These are phyloP conservation scores for Collybia nuda DNA, from an alignment of 768 basidiomycete genomes.

Conservation along the genomic window DNA sequence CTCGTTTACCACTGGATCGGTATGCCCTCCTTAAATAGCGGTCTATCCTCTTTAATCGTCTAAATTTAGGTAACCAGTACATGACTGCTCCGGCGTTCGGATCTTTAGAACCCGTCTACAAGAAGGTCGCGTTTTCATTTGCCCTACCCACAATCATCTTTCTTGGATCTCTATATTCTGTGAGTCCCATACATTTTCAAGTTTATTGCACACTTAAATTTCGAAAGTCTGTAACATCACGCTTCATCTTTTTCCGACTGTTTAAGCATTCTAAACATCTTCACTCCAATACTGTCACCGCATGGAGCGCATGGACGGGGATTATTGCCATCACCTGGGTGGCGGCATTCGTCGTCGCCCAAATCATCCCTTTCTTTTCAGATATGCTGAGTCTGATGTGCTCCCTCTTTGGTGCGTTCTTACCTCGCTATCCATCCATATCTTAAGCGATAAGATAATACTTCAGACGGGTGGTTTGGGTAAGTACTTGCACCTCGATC, in stretches of 20 bases:
- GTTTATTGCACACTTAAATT: background rate
- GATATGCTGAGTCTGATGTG: conserved; percentile 41
- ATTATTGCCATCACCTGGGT: conserved; percentile 32
- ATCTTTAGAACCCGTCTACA: conserved; percentile 32
- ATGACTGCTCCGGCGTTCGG: conserved; percentile 44
- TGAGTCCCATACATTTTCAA: conserved; percentile 11
- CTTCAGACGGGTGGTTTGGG: conserved; percentile 32
- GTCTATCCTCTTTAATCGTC: background rate
- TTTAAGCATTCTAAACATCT: conserved; percentile 36
- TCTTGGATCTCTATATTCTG: conserved; percentile 44
- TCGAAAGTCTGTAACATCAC: conserved; percentile 35
- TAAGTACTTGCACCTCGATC: background rate
- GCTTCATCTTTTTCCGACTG: conserved; percentile 46
- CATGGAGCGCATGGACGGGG: conserved; percentile 28
- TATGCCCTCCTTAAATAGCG: background rate
- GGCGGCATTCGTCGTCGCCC: conserved; percentile 31
- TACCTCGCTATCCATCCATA: background rate
- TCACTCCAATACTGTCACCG: conserved; percentile 30
- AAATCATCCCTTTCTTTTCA: conserved; percentile 36
- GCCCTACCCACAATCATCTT: conserved; percentile 45
- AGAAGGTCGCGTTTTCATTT: conserved; percentile 45
- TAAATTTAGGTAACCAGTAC: conserved; percentile 30
- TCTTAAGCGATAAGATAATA: background rate
- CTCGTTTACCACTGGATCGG: conserved; percentile 38
- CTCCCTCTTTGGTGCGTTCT: conserved; percentile 35